phyloP scores from a whole-genome alignment of 495 filamentous ascomycete genomes.

The Aspergillus egyptiacus region DNA sequence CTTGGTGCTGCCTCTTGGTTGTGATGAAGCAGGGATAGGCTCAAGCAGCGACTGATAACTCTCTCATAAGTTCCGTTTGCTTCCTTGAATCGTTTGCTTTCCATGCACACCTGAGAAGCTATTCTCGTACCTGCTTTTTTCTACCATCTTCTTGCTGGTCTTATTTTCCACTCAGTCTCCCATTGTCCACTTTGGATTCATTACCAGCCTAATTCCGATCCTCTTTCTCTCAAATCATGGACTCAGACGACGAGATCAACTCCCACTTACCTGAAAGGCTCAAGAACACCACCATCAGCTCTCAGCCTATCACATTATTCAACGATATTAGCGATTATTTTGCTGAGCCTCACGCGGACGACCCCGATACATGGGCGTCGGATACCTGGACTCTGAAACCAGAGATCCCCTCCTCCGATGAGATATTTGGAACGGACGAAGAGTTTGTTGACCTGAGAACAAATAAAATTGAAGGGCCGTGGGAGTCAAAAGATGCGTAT shows the following conservation, averaged over 20 bases:
- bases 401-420: conserved; percentile 40
- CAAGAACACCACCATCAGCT: not conserved
- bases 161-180: not conserved
- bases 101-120: not conserved
- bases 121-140: not conserved
- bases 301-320: conserved; percentile 9
- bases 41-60: not conserved
- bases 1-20: no score
- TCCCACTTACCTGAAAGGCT: not conserved
- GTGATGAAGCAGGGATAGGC: no score
- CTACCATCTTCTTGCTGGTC: not conserved
- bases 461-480: conserved; percentile 40
- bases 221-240: not conserved
- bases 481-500: conserved; percentile 48
- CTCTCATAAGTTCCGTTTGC: not conserved
- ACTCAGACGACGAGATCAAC: not conserved
- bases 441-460: conserved; percentile 25
- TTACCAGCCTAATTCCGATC: no score
- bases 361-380: conserved; percentile 29
- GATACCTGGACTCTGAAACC: conserved; percentile 38
- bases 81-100: not conserved
- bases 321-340: conserved; percentile 36
- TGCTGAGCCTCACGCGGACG: conserved; percentile 4
- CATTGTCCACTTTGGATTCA: not conserved
- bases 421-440: conserved; percentile 35